Evolutionary conservation across 2,329 filamentous ascomycete species (phyloP).

Genomic region (Lizonia empirigonia): DNA sequence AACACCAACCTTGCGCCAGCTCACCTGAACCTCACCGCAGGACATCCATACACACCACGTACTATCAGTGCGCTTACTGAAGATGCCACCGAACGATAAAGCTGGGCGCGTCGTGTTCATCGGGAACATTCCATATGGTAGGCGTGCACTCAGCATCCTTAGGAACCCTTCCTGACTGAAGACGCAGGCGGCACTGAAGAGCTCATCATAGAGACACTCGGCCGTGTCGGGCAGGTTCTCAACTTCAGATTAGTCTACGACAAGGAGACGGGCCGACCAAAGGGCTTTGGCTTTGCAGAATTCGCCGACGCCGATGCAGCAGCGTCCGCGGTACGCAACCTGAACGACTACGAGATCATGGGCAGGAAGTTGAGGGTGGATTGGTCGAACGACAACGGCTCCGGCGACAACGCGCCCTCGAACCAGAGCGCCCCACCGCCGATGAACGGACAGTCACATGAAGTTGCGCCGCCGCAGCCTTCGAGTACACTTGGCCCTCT

Average conservation of each 20-base stretch:
- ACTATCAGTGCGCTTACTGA: background rate
- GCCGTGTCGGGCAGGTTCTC: slow-evolving; percentile 84
- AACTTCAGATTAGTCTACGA: slow-evolving; percentile 95
- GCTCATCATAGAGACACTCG: slow-evolving; percentile 93
- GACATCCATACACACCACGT: background rate
- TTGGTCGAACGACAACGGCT: slow-evolving; percentile 90
- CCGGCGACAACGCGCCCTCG: slow-evolving; percentile 58
- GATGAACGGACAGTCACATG: slow-evolving; percentile 51
- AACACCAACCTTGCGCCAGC: slow-evolving; percentile 5
- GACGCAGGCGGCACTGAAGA: slow-evolving; percentile 85
- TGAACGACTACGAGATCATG: slow-evolving; percentile 96
- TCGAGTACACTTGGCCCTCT: slow-evolving; percentile 73
- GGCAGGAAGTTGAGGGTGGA: slow-evolving; percentile 92
- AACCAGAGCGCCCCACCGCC: slow-evolving; percentile 54
- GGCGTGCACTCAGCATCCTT: slow-evolving; percentile 3
- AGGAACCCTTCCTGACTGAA: slow-evolving; percentile 20
- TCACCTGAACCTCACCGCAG: background rate
- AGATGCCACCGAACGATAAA: slow-evolving; percentile 61
- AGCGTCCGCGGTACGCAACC: slow-evolving; percentile 89
- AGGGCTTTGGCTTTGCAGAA: slow-evolving; percentile 96
- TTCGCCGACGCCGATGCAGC: slow-evolving; percentile 92
- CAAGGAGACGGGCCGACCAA: slow-evolving; percentile 90
- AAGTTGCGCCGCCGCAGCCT: slow-evolving; percentile 45
- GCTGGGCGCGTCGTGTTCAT: slow-evolving; percentile 82
- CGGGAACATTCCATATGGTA: slow-evolving; percentile 84